A percentile compares a stretch with the other conserved stretches of the same genome.
These are phyloP conservation scores for Stachybotrys echinatus DNA, from an alignment of 2,329 filamentous ascomycete species.

Conservation along the genomic window DNA sequence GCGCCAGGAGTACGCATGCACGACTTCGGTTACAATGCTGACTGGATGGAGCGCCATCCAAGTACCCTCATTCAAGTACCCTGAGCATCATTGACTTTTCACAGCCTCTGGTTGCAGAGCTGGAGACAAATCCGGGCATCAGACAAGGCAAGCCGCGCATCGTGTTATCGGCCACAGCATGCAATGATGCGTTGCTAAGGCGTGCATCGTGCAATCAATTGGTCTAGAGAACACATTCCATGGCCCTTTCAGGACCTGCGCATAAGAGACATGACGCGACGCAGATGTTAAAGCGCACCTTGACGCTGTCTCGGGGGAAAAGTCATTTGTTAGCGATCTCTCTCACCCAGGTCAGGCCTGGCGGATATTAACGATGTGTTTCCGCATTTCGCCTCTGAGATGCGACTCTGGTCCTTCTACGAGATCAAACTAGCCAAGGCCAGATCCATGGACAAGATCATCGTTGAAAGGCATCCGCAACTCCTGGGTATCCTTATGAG, in stretches of 20 bases:
- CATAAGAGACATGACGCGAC: neutral
- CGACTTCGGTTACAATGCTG: neutral
- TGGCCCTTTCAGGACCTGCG: neutral
- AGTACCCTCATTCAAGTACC: neutral
- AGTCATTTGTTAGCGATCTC: neutral
- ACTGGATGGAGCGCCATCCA: neutral
- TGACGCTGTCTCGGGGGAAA: neutral
- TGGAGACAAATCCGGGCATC: neutral
- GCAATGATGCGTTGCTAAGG: neutral
- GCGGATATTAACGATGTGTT: neutral
- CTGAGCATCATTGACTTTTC: neutral
- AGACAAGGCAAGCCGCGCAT: neutral
- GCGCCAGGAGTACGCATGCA: neutral
- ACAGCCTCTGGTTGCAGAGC: neutral
- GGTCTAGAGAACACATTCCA: neutral
- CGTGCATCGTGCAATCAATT: neutral
- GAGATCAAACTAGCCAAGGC: neutral
- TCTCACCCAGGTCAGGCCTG: neutral
- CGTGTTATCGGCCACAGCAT: neutral
- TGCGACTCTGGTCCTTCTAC: neutral
- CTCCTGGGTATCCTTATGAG: neutral
- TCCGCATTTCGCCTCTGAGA: neutral
- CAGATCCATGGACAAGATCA: neutral
- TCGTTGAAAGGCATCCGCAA: neutral
- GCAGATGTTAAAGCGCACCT: neutral